These are phyloP conservation scores for Physaria fendleri DNA, from an alignment of 345 rosid species.

Conservation along the genomic window DNA sequence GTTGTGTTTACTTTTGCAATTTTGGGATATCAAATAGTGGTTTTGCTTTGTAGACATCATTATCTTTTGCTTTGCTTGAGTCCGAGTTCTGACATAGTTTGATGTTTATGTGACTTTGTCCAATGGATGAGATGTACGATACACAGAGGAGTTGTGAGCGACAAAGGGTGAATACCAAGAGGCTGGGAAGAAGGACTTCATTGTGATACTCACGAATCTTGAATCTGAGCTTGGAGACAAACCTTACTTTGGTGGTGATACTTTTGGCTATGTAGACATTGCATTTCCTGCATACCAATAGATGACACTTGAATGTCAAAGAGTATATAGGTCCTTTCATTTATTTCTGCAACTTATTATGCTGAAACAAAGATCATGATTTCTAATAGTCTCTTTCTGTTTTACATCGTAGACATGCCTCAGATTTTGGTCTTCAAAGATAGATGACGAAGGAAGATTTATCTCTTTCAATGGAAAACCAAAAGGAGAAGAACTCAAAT, in stretches of 20 bases:
- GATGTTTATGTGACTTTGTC: too few relatives aligned
- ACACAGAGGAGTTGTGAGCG: slow-evolving; percentile 84
- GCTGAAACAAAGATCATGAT: slow-evolving; percentile 17
- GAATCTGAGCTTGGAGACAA: too few relatives aligned
- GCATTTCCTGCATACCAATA: slow-evolving; percentile 69
- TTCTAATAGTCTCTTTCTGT: slow-evolving; percentile 17
- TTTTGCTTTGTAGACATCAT: too few relatives aligned
- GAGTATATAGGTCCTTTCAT: neutral
- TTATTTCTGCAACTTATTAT: neutral
- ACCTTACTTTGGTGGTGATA: too few relatives aligned
- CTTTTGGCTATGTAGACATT: slow-evolving; percentile 95
- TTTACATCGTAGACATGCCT: slow-evolving; percentile 74
- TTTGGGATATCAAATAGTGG: too few relatives aligned
- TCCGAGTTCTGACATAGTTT: too few relatives aligned
- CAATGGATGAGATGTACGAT: too few relatives aligned
- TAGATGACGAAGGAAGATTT: slow-evolving; percentile 76
- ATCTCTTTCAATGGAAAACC: slow-evolving; percentile 91
- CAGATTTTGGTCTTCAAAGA: slow-evolving; percentile 96
- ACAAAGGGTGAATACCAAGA: too few relatives aligned
- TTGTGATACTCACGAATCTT: too few relatives aligned
- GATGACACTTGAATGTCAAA: slow-evolving; percentile 57
- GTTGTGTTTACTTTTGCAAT: too few relatives aligned
- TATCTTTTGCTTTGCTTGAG: too few relatives aligned
- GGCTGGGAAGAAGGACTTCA: too few relatives aligned
- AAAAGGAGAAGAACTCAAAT: slow-evolving; percentile 67